Evolutionary conservation across 2,329 filamentous ascomycete genomes (phyloP).

Genomic region (Myriosclerotinia curreyana): DNA sequence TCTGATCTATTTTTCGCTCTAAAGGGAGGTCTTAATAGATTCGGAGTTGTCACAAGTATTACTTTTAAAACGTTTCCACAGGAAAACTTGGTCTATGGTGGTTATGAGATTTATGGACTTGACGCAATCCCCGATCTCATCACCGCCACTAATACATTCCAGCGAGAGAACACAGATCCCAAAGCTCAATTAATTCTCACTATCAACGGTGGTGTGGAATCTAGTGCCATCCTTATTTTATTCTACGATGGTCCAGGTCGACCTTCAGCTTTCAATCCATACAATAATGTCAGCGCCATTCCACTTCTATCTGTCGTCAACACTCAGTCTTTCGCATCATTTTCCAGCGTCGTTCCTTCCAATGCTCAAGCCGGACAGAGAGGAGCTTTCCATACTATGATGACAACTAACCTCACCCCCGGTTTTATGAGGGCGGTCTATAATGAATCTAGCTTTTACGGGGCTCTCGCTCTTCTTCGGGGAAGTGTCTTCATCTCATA

Average conservation of each 20-base stretch:
- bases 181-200: conserved; percentile 38
- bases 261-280: conserved; percentile 32
- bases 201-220: conserved; percentile 26
- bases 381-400: conserved; percentile 37
- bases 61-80: conserved; percentile 40
- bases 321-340: conserved; percentile 16
- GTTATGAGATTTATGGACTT: conserved; percentile 36
- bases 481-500: conserved; percentile 32
- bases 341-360: conserved; percentile 29
- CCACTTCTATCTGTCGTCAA: conserved; percentile 10
- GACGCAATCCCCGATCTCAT: conserved; percentile 29
- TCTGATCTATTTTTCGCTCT: conserved; percentile 40
- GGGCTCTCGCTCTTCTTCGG: conserved; percentile 25
- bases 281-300: conserved; percentile 25
- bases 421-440: conserved; percentile 33
- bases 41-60: conserved; percentile 39
- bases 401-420: conserved; percentile 33
- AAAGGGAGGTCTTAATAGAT: conserved; percentile 30
- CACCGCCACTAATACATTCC: conserved; percentile 35
- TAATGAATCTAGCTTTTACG: conserved; percentile 27
- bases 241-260: conserved; percentile 38
- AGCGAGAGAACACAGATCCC: conserved; percentile 32
- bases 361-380: conserved; percentile 28
- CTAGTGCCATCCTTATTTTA: conserved; percentile 27
- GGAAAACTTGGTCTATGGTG: conserved; percentile 30